These are phyloP conservation scores for Coccomyxa sp. DNA, from an alignment of 139 green algal genomes.

Conservation along the genomic window DNA sequence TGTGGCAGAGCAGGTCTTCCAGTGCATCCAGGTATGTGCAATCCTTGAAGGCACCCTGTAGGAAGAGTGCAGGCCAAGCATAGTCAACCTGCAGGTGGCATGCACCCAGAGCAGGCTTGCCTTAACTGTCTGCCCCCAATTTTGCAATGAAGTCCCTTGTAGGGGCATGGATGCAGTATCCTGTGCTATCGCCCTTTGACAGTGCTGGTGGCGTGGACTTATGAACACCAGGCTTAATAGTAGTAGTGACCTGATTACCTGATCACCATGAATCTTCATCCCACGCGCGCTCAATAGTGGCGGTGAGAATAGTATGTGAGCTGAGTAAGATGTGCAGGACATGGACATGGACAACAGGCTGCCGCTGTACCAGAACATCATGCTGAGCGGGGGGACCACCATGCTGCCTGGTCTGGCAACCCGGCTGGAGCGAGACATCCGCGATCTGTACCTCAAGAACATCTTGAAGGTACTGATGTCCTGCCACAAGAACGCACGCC, in stretches of 20 bases:
- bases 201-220: background rate
- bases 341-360: slow-evolving; percentile 78
- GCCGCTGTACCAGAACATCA: slow-evolving; percentile 70
- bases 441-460: slow-evolving; percentile 39
- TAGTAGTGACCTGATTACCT: too few species aligned
- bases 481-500: background rate
- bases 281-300: too few species aligned
- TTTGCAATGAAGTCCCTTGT: too few species aligned
- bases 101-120: background rate
- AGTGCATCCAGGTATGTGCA: slow-evolving; percentile 52
- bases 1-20: slow-evolving; percentile 64
- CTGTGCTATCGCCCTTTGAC: background rate
- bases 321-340: slow-evolving; percentile 43
- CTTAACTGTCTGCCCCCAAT: background rate
- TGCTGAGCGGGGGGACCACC: slow-evolving; percentile 69
- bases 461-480: slow-evolving; percentile 17
- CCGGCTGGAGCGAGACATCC: slow-evolving; percentile 67
- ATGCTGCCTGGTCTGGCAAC: slow-evolving; percentile 72
- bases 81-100: background rate
- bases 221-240: too few species aligned
- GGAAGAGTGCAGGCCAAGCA: background rate
- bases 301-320: background rate
- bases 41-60: background rate
- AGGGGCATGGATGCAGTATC: background rate
- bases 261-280: too few species aligned